Evolutionary conservation across 306 rosid species (phyloP).

Genomic region (Aeschynomene evenia): DNA sequence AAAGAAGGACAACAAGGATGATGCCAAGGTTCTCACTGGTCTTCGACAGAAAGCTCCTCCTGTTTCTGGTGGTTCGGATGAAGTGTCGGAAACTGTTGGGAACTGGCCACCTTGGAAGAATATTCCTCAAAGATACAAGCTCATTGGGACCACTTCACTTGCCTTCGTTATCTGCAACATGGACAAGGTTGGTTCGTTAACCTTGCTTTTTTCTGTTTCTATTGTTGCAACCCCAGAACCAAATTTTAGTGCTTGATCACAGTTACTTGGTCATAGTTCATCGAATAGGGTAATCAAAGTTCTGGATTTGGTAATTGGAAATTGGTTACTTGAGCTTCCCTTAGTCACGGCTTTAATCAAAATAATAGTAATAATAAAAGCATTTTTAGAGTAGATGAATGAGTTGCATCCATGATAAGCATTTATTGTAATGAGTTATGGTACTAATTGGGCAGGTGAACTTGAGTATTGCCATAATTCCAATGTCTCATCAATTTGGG

Average conservation of each 20-base stretch:
- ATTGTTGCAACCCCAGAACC: not conserved
- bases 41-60: constrained; percentile 4
- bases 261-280: too few species aligned
- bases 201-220: not conserved
- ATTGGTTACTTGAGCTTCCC: not conserved
- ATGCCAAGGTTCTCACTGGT: constrained; percentile 39
- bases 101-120: constrained; percentile 94
- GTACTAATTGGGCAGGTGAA: constrained; percentile 65
- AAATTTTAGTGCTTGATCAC: not conserved
- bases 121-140: constrained; percentile 79
- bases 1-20: constrained; percentile 34
- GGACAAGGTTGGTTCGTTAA: constrained; percentile 68
- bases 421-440: not conserved
- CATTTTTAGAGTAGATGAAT: not conserved
- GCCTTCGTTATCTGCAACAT: constrained; percentile 96
- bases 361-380: too few species aligned
- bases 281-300: not conserved
- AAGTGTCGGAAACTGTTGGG: constrained; percentile 26
- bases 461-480: constrained; percentile 92
- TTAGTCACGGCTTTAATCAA: not conserved
- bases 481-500: constrained; percentile 93
- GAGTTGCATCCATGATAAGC: not conserved
- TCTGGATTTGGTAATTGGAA: not conserved
- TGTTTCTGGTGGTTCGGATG: not conserved
- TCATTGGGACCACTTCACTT: constrained; percentile 78